Base-by-base conservation (phyloP, 441 rosid genomes). In the Populus hybrid region DNA sequence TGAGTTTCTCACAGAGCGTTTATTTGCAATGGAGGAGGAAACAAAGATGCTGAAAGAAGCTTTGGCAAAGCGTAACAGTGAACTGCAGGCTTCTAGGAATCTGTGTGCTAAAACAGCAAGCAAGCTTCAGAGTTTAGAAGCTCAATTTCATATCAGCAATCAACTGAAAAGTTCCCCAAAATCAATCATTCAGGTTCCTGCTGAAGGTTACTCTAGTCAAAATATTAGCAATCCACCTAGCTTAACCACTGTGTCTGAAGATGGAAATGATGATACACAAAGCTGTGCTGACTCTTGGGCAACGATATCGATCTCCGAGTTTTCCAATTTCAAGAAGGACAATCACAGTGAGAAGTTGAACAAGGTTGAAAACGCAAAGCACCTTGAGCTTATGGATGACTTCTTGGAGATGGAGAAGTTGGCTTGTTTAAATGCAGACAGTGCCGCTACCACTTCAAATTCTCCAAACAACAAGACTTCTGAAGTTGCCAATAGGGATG, bases 11-110 rank as follows among this genome's bases (percentile, higher is more conserved):
- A 86, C 97, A 2, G 98, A 93, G 74, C 87, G 98, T 64, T 83
- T 96, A 73, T 67, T 91, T 75, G 82, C 93, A 18, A 85, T 88
- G 97, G 99, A 96, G 86, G 99, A 96, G 83, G 99, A 96, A 75
- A 92, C 97, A 71, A 96, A 96, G 89, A 90, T 94, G 97, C 88
- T 96, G 72, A 96, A 93, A 88, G 99, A 96, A 90, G 97, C 97
- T 74, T 84, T 96, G 86, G 92, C 98, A 16, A 93, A 87, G 85
- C 94, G 99, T 82, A 96, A 96, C 72, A 87, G 87, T 61, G 99
- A 96, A 82, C 85, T 96, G 79, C 94, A 86, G 82, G 97, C 89
- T 72, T 92, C 99, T 12, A 94, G 99, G 83, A 94, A 91, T 80
- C 86, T 90, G 75, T 96, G 93, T 81, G 97, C 97, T 36, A 90